Conservation (phyloP, 805 yeast genomes). For the Teunomyces cretensis region DNA sequence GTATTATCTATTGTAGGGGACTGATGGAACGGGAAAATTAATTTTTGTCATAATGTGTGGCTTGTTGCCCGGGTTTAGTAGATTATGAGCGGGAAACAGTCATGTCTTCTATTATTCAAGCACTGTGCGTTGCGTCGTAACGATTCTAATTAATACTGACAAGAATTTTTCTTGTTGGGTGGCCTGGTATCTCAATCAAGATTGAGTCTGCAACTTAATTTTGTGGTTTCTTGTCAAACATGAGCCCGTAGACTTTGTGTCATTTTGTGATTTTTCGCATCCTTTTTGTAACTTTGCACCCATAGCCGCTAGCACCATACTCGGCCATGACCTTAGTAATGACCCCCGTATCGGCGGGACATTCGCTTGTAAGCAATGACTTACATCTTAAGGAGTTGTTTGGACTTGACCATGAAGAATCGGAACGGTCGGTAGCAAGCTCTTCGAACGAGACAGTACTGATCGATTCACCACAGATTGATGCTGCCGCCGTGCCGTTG, state of each 20-base stretch:
- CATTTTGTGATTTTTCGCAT: background rate
- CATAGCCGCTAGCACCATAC: background rate
- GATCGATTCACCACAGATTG: background rate
- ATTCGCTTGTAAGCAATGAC: background rate
- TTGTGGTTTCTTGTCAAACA: background rate
- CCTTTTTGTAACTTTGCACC: slow-evolving; percentile 3
- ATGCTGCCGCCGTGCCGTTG: background rate
- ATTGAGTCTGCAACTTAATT: background rate
- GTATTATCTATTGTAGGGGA: too few relatives aligned
- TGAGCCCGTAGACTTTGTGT: background rate
- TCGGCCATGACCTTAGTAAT: background rate
- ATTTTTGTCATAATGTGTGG: too few relatives aligned
- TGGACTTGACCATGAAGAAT: background rate
- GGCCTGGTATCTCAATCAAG: too few relatives aligned
- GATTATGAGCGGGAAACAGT: too few relatives aligned
- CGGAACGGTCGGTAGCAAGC: background rate
- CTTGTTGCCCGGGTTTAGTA: too few relatives aligned
- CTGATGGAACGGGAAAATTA: too few relatives aligned
- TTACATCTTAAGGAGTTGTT: slow-evolving; percentile 1
- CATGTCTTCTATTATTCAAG: too few relatives aligned
- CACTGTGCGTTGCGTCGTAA: too few relatives aligned
- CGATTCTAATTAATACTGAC: too few relatives aligned
- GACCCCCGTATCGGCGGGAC: background rate
- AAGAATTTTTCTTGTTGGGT: too few relatives aligned
- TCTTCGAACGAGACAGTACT: background rate